phyloP scores from a whole-genome alignment of 768 basidiomycete species.

The Leccinum truebloodii region DNA sequence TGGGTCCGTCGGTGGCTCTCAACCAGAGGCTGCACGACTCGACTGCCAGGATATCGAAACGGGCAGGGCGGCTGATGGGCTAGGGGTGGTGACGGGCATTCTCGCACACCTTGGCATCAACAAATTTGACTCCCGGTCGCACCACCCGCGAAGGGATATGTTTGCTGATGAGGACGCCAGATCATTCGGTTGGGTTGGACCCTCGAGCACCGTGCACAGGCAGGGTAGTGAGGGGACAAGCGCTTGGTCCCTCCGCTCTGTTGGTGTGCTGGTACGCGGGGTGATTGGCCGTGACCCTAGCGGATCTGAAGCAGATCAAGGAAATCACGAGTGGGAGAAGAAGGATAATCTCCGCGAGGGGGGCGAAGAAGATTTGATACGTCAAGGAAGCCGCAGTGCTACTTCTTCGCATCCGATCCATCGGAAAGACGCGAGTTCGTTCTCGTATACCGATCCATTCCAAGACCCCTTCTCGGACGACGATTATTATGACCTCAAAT shows the following conservation, averaged over 20 bases:
- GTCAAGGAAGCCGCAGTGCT: too few relatives aligned
- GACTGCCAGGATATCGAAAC: constrained; percentile 8
- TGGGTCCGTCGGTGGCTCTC: constrained; percentile 7
- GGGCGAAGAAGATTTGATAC: too few relatives aligned
- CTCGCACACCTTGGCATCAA: constrained; percentile 28
- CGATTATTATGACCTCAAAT: constrained; percentile 16
- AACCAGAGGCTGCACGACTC: constrained; percentile 6
- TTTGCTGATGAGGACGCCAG: constrained; percentile 74
- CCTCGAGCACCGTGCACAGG: constrained; percentile 26
- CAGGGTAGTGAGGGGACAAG: constrained; percentile 46
- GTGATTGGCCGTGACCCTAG: constrained; percentile 33
- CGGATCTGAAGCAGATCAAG: constrained; percentile 19
- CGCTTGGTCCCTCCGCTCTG: constrained; percentile 55
- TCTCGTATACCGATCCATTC: constrained; percentile 51
- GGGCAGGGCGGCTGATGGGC: neutral
- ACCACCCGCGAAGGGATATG: constrained; percentile 59
- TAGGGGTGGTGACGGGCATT: constrained; percentile 15
- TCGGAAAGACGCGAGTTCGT: constrained; percentile 19
- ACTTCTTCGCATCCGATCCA: constrained; percentile 9
- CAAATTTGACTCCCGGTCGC: constrained; percentile 9
- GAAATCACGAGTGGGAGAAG: constrained; percentile 24
- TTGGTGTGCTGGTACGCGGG: constrained; percentile 28
- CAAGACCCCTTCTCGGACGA: constrained; percentile 30
- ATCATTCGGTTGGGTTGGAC: constrained; percentile 39
- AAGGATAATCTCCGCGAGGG: constrained; percentile 10